Conservation (phyloP, 495 filamentous ascomycete species). For the Talaromyces borbonicus region DNA sequence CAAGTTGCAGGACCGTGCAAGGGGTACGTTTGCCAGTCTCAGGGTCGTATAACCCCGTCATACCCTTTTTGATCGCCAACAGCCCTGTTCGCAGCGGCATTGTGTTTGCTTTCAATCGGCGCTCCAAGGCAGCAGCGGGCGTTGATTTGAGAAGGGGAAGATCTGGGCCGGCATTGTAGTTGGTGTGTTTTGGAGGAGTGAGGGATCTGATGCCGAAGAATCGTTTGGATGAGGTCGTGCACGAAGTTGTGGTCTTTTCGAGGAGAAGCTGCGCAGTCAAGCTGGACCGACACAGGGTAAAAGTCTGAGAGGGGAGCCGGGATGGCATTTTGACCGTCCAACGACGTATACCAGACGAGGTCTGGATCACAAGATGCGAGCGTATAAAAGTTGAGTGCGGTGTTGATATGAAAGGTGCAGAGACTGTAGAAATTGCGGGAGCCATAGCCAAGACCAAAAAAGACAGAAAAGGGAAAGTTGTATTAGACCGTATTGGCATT, state of each 20-base stretch:
- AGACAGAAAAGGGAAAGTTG: background rate
- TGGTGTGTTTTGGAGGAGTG: conserved; percentile 35
- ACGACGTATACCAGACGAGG: no score
- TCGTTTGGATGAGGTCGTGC: conserved; percentile 17
- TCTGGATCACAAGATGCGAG: no score
- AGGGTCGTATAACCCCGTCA: conserved; percentile 79
- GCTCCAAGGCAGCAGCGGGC: conserved; percentile 67
- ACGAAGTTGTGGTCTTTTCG: conserved; percentile 10
- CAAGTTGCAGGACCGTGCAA: conserved; percentile 90
- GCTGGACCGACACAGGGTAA: conserved; percentile 2
- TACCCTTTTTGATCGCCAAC: conserved; percentile 83
- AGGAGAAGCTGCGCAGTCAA: conserved; percentile 3
- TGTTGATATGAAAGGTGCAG: no score
- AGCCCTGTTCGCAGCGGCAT: conserved; percentile 75
- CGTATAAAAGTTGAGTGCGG: no score
- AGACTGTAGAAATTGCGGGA: no score
- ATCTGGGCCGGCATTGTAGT: conserved; percentile 34
- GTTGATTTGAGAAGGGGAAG: conserved; percentile 55
- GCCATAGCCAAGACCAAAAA: no score
- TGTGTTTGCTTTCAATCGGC: conserved; percentile 62
- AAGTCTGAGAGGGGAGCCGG: conserved; percentile 1
- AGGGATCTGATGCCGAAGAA: conserved; percentile 41
- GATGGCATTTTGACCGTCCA: conserved; percentile 5
- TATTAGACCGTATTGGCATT: background rate
- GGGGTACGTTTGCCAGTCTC: conserved; percentile 66